phyloP scores from a whole-genome alignment of 2,329 filamentous ascomycete species.

The Huntiella decipiens region DNA sequence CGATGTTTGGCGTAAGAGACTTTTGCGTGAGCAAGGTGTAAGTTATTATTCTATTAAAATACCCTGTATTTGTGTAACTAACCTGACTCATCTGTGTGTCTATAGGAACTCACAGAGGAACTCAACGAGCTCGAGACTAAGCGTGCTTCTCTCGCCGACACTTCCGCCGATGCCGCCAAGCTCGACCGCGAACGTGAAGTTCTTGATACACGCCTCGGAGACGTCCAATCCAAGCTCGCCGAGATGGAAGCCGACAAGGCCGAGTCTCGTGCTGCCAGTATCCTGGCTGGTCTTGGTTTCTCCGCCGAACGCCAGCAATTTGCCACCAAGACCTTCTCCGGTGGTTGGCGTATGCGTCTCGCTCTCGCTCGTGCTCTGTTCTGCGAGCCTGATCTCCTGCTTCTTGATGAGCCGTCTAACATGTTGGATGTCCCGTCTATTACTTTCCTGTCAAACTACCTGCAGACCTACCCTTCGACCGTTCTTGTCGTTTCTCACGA shows the following conservation, averaged over 20 bases:
- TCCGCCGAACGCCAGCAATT: slow-evolving; percentile 80
- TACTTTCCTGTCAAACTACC: slow-evolving; percentile 89
- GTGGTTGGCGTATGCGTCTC: slow-evolving; percentile 98
- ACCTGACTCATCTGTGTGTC: not conserved
- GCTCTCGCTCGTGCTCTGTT: slow-evolving; percentile 88
- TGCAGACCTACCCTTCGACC: slow-evolving; percentile 84
- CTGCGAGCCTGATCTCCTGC: slow-evolving; percentile 85
- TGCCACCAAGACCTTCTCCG: slow-evolving; percentile 93
- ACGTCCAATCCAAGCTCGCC: slow-evolving; percentile 76
- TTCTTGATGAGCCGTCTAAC: slow-evolving; percentile 98
- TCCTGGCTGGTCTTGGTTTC: slow-evolving; percentile 91
- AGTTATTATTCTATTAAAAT: slow-evolving; percentile 17
- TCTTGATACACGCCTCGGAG: slow-evolving; percentile 73
- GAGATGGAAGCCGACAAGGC: slow-evolving; percentile 99
- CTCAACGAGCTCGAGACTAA: slow-evolving; percentile 61
- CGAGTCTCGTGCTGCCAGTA: slow-evolving; percentile 84
- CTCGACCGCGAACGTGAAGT: slow-evolving; percentile 78
- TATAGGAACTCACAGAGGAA: slow-evolving; percentile 54
- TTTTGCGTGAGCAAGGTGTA: slow-evolving; percentile 73
- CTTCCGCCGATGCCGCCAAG: slow-evolving; percentile 68
- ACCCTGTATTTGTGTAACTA: not conserved
- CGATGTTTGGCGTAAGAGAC: slow-evolving; percentile 94
- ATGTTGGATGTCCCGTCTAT: slow-evolving; percentile 99
- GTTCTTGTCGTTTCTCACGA: slow-evolving; percentile 96
- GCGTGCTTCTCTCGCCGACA: slow-evolving; percentile 67